These are phyloP conservation scores for Phalaenopsis equestris DNA, from an alignment of 106 monocot species.

Conservation along the genomic window DNA sequence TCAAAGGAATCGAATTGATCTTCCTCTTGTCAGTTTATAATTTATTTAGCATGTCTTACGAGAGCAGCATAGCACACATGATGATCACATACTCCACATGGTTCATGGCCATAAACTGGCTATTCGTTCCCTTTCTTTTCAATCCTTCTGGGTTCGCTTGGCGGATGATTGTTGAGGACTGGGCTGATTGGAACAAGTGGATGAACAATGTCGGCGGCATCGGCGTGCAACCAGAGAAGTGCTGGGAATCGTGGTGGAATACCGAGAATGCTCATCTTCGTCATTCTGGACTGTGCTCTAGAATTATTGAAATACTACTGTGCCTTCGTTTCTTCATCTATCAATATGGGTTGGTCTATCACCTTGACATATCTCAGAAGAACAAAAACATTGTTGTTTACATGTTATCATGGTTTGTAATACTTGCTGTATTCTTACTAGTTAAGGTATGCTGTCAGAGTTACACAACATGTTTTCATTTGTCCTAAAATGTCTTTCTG, in stretches of 20 bases:
- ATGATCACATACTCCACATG: slow-evolving; percentile 68
- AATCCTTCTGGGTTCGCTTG: slow-evolving; percentile 84
- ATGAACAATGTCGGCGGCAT: slow-evolving; percentile 63
- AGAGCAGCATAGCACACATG: slow-evolving; percentile 37
- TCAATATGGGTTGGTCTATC: slow-evolving; percentile 77
- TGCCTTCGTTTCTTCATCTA: slow-evolving; percentile 77
- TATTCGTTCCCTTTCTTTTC: slow-evolving; percentile 73
- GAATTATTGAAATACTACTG: slow-evolving; percentile 47
- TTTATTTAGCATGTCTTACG: slow-evolving; percentile 40
- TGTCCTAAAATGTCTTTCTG: background rate
- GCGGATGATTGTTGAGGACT: slow-evolving; percentile 75
- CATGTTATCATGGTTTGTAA: slow-evolving; percentile 60
- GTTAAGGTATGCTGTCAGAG: slow-evolving; percentile 32
- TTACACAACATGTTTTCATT: background rate
- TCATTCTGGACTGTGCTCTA: slow-evolving; percentile 33
- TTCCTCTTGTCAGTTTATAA: slow-evolving; percentile 60
- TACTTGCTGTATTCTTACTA: slow-evolving; percentile 42
- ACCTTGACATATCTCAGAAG: slow-evolving; percentile 62
- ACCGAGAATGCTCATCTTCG: slow-evolving; percentile 48
- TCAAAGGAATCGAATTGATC: slow-evolving; percentile 78
- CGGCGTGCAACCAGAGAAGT: slow-evolving; percentile 60
- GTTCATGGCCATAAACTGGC: slow-evolving; percentile 76
- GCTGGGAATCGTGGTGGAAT: slow-evolving; percentile 96
- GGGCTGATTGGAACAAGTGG: slow-evolving; percentile 72
- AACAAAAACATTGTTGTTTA: slow-evolving; percentile 67